These are phyloP conservation scores for Fusarium chaquense DNA, from an alignment of 2,329 filamentous ascomycete genomes.

Conservation along the genomic window DNA sequence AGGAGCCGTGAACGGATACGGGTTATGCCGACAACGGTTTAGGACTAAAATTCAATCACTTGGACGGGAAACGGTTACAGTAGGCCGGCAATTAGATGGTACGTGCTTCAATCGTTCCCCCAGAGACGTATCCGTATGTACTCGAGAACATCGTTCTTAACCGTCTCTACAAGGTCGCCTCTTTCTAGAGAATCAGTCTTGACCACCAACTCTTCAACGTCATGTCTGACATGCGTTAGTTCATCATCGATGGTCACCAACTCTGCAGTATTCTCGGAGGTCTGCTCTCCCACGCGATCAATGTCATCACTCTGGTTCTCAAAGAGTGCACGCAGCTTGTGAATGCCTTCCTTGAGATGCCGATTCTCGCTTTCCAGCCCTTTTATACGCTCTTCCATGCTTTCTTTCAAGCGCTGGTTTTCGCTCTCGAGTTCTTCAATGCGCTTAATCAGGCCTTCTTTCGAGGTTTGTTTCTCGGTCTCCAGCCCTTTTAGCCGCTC, in stretches of 20 bases:
- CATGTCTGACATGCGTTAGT: not conserved
- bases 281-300: not conserved
- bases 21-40: not conserved
- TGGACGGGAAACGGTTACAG: not conserved
- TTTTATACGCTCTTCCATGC: not conserved
- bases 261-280: not conserved
- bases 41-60: not conserved
- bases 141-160: constrained; percentile 9
- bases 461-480: not conserved
- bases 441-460: not conserved
- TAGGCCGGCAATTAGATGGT: not conserved
- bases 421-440: not conserved
- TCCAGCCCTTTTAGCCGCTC: not conserved
- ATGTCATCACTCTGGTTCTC: not conserved
- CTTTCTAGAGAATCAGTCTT: not conserved
- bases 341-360: not conserved
- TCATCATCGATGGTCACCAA: not conserved
- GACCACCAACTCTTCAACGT: not conserved
- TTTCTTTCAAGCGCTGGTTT: not conserved
- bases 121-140: constrained; percentile 3
- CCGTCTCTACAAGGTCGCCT: not conserved
- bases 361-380: not conserved
- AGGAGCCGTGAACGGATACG: not conserved
- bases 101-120: constrained; percentile 2
- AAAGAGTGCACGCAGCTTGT: not conserved